phyloP scores from a whole-genome alignment of 2,329 filamentous ascomycete species.

The Nakataea oryzae region DNA sequence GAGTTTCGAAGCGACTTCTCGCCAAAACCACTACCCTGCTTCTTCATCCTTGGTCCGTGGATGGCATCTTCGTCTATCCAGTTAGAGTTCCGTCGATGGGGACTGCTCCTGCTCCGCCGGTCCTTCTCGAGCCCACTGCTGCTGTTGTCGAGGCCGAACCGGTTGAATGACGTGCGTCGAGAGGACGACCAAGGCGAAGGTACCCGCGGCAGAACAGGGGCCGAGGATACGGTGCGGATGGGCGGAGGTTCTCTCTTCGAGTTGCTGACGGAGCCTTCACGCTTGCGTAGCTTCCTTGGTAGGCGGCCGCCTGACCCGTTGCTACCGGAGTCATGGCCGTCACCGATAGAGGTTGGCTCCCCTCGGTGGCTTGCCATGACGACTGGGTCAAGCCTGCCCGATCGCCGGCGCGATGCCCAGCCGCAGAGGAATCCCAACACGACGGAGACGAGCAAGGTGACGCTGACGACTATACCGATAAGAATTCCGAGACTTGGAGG shows the following conservation, averaged over 20 bases:
- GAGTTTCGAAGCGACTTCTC: slow-evolving; percentile 13
- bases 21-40: slow-evolving; percentile 13
- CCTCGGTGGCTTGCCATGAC: neutral
- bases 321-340: slow-evolving; percentile 1
- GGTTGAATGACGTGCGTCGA: slow-evolving; percentile 4
- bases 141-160: neutral
- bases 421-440: slow-evolving; percentile 30
- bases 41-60: slow-evolving; percentile 33
- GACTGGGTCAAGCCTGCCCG: slow-evolving; percentile 6
- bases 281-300: slow-evolving; percentile 13
- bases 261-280: slow-evolving; percentile 4
- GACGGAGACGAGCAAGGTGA: slow-evolving; percentile 33
- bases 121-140: slow-evolving; percentile 4
- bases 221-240: slow-evolving; percentile 9
- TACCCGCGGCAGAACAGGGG: slow-evolving; percentile 13
- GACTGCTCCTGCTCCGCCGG: slow-evolving; percentile 7
- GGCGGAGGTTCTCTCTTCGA: neutral
- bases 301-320: neutral
- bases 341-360: neutral
- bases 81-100: slow-evolving; percentile 16
- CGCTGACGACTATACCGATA: slow-evolving; percentile 35
- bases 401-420: slow-evolving; percentile 22
- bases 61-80: slow-evolving; percentile 42
- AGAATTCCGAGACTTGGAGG: slow-evolving; percentile 20
- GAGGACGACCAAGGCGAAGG: slow-evolving; percentile 7